Evolutionary conservation across 169 alveolate genomes (phyloP), one percentile per base, ranked within the genome.

Genomic region (Plasmodium coatneyi): DNA sequence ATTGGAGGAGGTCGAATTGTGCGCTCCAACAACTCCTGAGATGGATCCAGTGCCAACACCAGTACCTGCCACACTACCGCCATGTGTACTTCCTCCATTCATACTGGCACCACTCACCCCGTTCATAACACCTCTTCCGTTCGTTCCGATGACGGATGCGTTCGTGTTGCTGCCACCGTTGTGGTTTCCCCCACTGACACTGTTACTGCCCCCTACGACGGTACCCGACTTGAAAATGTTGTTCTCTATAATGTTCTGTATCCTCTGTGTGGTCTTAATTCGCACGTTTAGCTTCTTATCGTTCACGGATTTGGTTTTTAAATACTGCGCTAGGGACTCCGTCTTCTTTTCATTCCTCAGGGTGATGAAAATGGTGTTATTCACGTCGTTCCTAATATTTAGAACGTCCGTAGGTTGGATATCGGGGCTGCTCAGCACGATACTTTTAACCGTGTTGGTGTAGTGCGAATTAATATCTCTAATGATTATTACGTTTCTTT

Each of bases 341-440:
- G 95, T 90, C 49, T 90, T 90, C 16, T 90, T 90, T 49, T 79
- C 92, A 90, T 90, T 80, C 83, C 70, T 90, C 12, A 90, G n/a
- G 52, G 95, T 90, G 54, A 90, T 90, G 72, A 90, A 90, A 7
- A 90, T 90, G 36, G 95, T 90, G 82, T 90, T 90, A 66, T 90
- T 90, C n/a, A 79, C 80, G 54, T 90, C 95, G 43, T 81, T 90
- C 72, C 92, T 43, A 14, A 90, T 66, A 74, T 80, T 81, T 52
- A 79, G 72, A 14, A 90, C 83, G 28, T 90, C 95, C n/a, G 22
- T 71, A 36, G 79, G 22, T 39, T 90, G 90, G 39, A 90, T 90
- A 70, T 71, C 71, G 28, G 95, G 91, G 19, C 84, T 28, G 25
- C 43, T 90, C n/a, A 71, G 72, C 1, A 90, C 92, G 34, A 90